phyloP scores from a whole-genome alignment of 768 basidiomycete species.

The Podaxis pistillaris region DNA sequence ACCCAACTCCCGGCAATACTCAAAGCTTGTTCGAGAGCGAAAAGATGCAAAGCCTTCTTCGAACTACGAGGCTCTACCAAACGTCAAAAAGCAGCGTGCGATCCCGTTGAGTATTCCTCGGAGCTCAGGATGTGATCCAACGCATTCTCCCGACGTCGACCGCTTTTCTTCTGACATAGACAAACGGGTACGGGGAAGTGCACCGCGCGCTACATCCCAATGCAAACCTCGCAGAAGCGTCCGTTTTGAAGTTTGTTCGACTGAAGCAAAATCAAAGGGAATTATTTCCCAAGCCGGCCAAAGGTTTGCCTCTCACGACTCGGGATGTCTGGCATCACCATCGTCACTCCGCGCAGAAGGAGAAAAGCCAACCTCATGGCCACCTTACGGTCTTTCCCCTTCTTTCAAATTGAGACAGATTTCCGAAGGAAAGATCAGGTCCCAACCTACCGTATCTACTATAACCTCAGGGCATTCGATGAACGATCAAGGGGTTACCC shows the following conservation, averaged over 20 bases:
- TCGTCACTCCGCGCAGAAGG: neutral
- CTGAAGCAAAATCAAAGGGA: neutral
- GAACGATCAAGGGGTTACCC: neutral
- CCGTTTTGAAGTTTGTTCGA: constrained; percentile 1
- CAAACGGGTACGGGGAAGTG: neutral
- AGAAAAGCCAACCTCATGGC: neutral
- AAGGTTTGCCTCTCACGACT: neutral
- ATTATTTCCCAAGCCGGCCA: neutral
- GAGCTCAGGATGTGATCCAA: neutral
- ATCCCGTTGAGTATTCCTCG: neutral
- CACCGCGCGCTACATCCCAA: neutral
- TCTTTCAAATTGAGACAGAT: neutral
- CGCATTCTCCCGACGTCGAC: neutral
- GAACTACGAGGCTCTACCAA: neutral
- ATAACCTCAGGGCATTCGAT: neutral
- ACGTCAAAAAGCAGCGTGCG: neutral
- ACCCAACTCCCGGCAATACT: neutral
- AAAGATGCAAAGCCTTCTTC: neutral
- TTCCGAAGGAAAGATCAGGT: neutral
- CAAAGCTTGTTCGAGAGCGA: neutral
- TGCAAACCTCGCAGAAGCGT: neutral
- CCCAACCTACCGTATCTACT: neutral
- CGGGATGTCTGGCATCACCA: neutral
- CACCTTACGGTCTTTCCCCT: neutral
- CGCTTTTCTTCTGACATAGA: neutral